Conservation (phyloP, 139 green algal species). For the Astrephomene gubernaculifera region DNA sequence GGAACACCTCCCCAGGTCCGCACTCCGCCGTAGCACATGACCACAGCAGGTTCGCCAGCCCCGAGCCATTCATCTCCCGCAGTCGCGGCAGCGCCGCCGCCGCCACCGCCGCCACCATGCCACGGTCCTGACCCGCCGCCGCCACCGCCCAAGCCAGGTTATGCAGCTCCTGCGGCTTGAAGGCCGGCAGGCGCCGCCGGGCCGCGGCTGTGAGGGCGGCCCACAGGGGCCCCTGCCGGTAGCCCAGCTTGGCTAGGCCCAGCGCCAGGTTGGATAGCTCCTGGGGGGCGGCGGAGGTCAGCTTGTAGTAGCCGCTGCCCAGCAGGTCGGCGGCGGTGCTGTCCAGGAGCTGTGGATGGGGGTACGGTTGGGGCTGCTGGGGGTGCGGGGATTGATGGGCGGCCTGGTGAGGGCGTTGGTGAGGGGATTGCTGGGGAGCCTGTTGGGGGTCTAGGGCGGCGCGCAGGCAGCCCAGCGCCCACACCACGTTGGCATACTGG, state of each 20-base stretch:
- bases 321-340: constrained; percentile 15
- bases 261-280: constrained; percentile 68
- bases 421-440: too few relatives aligned
- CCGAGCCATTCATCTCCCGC: constrained; percentile 26
- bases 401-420: too few relatives aligned
- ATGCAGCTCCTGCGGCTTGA: constrained; percentile 53
- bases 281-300: constrained; percentile 51
- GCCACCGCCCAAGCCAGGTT: constrained; percentile 47
- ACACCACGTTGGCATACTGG: constrained; percentile 58
- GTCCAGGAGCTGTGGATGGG: constrained; percentile 15
- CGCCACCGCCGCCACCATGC: constrained; percentile 27
- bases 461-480: constrained; percentile 48
- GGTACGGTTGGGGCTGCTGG: too few relatives aligned
- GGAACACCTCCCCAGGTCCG: constrained; percentile 27
- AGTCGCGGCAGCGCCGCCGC: constrained; percentile 32
- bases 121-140: constrained; percentile 28
- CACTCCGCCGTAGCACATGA: constrained; percentile 14
- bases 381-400: too few relatives aligned
- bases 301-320: background rate
- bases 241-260: constrained; percentile 53
- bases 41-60: constrained; percentile 51
- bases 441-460: too few relatives aligned
- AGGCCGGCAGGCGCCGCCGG: background rate
- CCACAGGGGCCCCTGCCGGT: constrained; percentile 6
- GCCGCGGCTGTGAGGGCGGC: constrained; percentile 16